phyloP scores from a whole-genome alignment of 2,329 filamentous ascomycete genomes.

The Nemania sp. region DNA sequence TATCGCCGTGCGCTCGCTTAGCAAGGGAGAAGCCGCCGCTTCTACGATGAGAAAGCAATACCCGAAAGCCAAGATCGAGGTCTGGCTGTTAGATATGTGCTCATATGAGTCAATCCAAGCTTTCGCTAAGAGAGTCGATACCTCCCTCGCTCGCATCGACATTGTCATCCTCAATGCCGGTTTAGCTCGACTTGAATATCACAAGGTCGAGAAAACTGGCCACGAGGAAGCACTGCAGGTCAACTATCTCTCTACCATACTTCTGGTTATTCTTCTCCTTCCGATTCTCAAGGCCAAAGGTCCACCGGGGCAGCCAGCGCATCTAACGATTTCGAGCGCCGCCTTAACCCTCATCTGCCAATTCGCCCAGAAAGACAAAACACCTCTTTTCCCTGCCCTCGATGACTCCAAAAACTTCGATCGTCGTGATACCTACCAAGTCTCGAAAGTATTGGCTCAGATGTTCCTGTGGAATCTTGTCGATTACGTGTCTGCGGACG shows the following conservation, averaged over 20 bases:
- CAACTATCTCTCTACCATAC: slow-evolving; percentile 38
- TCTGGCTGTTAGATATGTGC: slow-evolving; percentile 63
- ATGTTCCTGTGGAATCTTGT: slow-evolving; percentile 53
- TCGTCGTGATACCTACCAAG: neutral
- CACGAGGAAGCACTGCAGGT: slow-evolving; percentile 37
- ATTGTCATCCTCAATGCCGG: slow-evolving; percentile 40
- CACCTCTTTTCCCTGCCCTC: slow-evolving; percentile 27
- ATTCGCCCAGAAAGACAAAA: slow-evolving; percentile 1
- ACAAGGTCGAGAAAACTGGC: slow-evolving; percentile 24
- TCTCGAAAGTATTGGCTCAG: slow-evolving; percentile 51
- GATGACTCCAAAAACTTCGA: slow-evolving; percentile 39
- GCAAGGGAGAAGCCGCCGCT: slow-evolving; percentile 59
- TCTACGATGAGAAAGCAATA: slow-evolving; percentile 47
- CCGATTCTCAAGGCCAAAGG: slow-evolving; percentile 34
- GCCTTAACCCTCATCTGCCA: slow-evolving; percentile 22
- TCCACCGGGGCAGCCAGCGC: slow-evolving; percentile 17
- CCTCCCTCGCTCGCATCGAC: slow-evolving; percentile 41
- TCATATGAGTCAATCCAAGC: slow-evolving; percentile 58
- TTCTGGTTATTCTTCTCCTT: slow-evolving; percentile 34
- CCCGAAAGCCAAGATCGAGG: slow-evolving; percentile 56
- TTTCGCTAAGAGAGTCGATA: slow-evolving; percentile 55
- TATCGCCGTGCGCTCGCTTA: slow-evolving; percentile 58
- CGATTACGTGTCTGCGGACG: slow-evolving; percentile 54
- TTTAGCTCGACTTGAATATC: neutral
- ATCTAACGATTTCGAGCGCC: slow-evolving; percentile 32